These are phyloP conservation scores for Linum trigynum DNA, from an alignment of 345 rosid species.

Conservation along the genomic window DNA sequence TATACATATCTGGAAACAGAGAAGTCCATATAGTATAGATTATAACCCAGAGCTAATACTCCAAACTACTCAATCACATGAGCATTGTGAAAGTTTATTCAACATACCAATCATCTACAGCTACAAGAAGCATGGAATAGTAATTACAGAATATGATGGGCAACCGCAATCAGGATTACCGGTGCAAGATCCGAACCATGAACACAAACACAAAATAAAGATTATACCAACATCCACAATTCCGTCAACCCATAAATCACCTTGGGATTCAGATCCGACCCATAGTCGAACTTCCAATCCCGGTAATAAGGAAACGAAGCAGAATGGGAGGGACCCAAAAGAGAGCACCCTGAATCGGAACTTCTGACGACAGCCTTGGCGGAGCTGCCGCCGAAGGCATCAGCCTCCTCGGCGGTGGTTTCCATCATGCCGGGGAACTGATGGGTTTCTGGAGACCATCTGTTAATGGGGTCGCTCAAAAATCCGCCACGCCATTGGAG, in stretches of 20 bases:
- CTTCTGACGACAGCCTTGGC: constrained; percentile 13
- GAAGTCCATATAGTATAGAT: not conserved
- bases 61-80: not conserved
- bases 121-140: not conserved
- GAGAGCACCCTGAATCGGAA: constrained; percentile 43
- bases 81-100: no score
- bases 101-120: no score
- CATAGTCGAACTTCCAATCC: constrained; percentile 54
- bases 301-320: constrained; percentile 64
- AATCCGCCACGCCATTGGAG: constrained; percentile 60
- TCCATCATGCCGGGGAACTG: constrained; percentile 57
- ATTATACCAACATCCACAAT: not conserved
- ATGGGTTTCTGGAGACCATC: constrained; percentile 37
- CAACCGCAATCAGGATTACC: not conserved
- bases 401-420: no score
- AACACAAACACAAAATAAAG: not conserved
- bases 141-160: not conserved
- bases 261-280: constrained; percentile 69
- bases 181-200: not conserved
- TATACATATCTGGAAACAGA: constrained; percentile 56
- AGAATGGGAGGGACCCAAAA: constrained; percentile 42
- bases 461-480: constrained; percentile 33
- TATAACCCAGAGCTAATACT: not conserved
- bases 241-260: constrained; percentile 22
- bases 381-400: not conserved